Evolutionary conservation across 1,284 basidiomycete species (phyloP).

Genomic region (Tylopilus sp.): DNA sequence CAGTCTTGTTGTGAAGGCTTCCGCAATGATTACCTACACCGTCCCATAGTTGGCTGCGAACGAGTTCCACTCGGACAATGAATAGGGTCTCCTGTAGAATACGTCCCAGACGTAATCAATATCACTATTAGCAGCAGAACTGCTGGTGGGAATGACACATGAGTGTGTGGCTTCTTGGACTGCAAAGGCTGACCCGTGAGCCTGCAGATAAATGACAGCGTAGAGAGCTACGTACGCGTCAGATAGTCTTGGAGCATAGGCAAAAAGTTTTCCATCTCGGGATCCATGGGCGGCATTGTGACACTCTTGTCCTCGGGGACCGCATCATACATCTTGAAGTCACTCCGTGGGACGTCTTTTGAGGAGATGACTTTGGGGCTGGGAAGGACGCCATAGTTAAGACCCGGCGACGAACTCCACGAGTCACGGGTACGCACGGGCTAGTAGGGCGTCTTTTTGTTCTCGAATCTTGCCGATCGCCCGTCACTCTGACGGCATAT

Average conservation of each 20-base stretch:
- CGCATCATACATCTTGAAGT: constrained; percentile 70
- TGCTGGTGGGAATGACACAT: neutral
- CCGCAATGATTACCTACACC: constrained; percentile 42
- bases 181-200: constrained; percentile 9
- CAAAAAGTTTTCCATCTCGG: constrained; percentile 70
- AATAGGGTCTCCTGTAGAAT: constrained; percentile 64
- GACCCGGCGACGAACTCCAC: neutral
- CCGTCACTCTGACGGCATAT: constrained; percentile 23
- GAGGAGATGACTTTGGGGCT: constrained; percentile 56
- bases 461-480: constrained; percentile 1
- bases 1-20: neutral
- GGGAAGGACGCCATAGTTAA: constrained; percentile 7
- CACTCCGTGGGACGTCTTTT: constrained; percentile 43
- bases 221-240: constrained; percentile 41
- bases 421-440: constrained; percentile 22
- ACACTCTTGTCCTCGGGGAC: constrained; percentile 44
- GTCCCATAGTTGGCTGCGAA: constrained; percentile 58
- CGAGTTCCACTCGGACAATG: constrained; percentile 55
- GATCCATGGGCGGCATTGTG: constrained; percentile 39
- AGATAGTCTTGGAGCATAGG: constrained; percentile 70
- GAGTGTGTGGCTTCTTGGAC: constrained; percentile 24
- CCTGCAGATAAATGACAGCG: neutral
- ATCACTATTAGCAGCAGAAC: constrained; percentile 17
- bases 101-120: constrained; percentile 75
- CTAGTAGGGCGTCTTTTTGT: constrained; percentile 27